These are phyloP conservation scores for Niveomyces coronatus DNA, from an alignment of 2,329 filamentous ascomycete species.

Conservation along the genomic window DNA sequence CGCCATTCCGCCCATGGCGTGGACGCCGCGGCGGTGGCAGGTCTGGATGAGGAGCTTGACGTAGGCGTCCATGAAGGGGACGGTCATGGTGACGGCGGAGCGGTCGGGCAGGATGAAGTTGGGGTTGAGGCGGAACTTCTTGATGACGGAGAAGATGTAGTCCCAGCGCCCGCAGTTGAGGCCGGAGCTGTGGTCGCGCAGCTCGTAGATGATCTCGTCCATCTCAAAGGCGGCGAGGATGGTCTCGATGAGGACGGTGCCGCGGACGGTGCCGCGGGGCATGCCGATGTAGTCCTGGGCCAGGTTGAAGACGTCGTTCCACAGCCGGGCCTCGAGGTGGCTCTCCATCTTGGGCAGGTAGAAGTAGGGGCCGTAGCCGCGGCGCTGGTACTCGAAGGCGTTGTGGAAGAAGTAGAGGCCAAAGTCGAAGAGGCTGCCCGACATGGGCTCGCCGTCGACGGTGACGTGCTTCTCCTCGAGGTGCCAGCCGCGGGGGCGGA, in stretches of 20 bases:
- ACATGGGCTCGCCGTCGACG: constrained; percentile 89
- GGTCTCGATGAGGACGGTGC: constrained; percentile 93
- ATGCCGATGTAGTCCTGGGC: constrained; percentile 89
- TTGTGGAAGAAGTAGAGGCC: constrained; percentile 99
- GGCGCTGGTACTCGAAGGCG: constrained; percentile 74
- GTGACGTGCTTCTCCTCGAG: constrained; percentile 97
- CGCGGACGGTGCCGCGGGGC: constrained; percentile 82
- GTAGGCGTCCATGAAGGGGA: constrained; percentile 96
- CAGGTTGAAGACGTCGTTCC: constrained; percentile 97
- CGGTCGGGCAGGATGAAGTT: constrained; percentile 92
- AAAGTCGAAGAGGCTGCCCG: constrained; percentile 89
- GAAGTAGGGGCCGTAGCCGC: constrained; percentile 88
- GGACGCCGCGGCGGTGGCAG: constrained; percentile 92
- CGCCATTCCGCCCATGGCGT: constrained; percentile 98
- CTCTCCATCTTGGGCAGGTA: constrained; percentile 98
- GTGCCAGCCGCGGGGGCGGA: constrained; percentile 93
- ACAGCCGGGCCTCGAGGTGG: constrained; percentile 90
- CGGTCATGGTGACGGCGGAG: constrained; percentile 87
- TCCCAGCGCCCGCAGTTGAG: constrained; percentile 99
- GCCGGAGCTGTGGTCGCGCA: constrained; percentile 89
- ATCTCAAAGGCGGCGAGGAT: constrained; percentile 98
- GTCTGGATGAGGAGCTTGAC: constrained; percentile 95
- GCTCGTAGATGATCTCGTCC: constrained; percentile 99
- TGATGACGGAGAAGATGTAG: constrained; percentile 99
- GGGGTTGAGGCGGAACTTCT: constrained; percentile 94